phyloP scores from a whole-genome alignment of 2,329 filamentous ascomycete species.

The Phaeomoniella chlamydospora region DNA sequence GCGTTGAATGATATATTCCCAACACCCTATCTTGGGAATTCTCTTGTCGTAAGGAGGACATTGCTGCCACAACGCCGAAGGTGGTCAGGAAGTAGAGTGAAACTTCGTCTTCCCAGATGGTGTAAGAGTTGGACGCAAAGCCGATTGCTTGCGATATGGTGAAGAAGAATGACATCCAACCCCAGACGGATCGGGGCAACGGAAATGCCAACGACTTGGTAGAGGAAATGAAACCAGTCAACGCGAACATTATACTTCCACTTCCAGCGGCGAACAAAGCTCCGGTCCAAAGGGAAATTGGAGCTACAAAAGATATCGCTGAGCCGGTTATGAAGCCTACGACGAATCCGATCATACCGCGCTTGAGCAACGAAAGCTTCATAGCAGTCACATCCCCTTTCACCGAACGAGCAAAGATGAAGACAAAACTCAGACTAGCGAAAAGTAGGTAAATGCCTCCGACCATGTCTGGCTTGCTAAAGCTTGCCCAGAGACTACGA shows the following conservation, averaged over 20 bases:
- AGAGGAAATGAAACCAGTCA: constrained; percentile 23
- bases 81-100: constrained; percentile 81
- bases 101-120: constrained; percentile 96
- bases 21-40: constrained; percentile 54
- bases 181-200: constrained; percentile 67
- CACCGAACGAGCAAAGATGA: constrained; percentile 55
- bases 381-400: constrained; percentile 38
- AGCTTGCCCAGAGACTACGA: constrained; percentile 78
- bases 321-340: constrained; percentile 31
- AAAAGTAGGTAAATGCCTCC: constrained; percentile 61
- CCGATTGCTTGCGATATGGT: constrained; percentile 80
- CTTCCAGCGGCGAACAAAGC: constrained; percentile 22
- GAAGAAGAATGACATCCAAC: constrained; percentile 70
- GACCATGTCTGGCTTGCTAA: constrained; percentile 76
- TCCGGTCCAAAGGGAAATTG: constrained; percentile 12
- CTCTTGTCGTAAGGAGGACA: constrained; percentile 62
- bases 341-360: constrained; percentile 20
- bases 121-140: constrained; percentile 95
- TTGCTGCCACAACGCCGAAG: constrained; percentile 62
- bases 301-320: constrained; percentile 7
- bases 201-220: constrained; percentile 31
- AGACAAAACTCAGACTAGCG: constrained; percentile 51
- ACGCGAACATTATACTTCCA: constrained; percentile 28
- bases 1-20: constrained; percentile 69
- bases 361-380: constrained; percentile 35